These are phyloP conservation scores for Neurospora sp. DNA, from an alignment of 2,329 filamentous ascomycete species.

Conservation along the genomic window DNA sequence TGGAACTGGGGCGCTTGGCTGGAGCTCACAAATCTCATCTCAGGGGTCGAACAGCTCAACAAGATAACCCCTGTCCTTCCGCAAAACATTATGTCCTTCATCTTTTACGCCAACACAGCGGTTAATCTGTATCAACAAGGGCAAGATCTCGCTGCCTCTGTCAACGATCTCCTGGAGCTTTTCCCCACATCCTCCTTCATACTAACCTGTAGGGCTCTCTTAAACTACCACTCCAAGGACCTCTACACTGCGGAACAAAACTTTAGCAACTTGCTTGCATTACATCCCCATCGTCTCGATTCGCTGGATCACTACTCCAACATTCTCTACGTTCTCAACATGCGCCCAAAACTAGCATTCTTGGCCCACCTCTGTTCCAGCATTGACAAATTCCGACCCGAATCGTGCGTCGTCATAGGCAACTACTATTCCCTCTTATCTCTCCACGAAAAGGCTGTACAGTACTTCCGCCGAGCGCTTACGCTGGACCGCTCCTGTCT, in stretches of 20 bases:
- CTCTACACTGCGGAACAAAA: slow-evolving; percentile 57
- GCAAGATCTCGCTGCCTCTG: slow-evolving; percentile 59
- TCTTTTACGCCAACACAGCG: slow-evolving; percentile 86
- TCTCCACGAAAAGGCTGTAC: slow-evolving; percentile 93
- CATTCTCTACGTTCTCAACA: slow-evolving; percentile 86
- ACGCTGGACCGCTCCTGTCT: slow-evolving; percentile 84
- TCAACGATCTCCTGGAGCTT: slow-evolving; percentile 69
- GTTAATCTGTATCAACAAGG: slow-evolving; percentile 87
- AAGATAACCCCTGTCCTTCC: slow-evolving; percentile 64
- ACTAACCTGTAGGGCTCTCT: slow-evolving; percentile 76
- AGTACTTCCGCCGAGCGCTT: slow-evolving; percentile 90
- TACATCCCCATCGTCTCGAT: slow-evolving; percentile 66
- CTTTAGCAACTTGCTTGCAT: slow-evolving; percentile 71
- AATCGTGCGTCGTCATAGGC: slow-evolving; percentile 92
- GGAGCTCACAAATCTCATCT: slow-evolving; percentile 74
- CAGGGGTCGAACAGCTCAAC: slow-evolving; percentile 70
- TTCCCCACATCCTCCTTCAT: slow-evolving; percentile 87
- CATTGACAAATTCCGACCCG: slow-evolving; percentile 91
- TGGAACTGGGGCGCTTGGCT: slow-evolving; percentile 98
- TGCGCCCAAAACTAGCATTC: slow-evolving; percentile 82
- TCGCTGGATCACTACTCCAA: slow-evolving; percentile 94
- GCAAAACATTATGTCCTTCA: slow-evolving; percentile 82
- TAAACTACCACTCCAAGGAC: slow-evolving; percentile 85
- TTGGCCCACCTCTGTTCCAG: slow-evolving; percentile 82
- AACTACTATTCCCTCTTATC: slow-evolving; percentile 96